Evolutionary conservation across 2,329 filamentous ascomycete species (phyloP), one percentile per base, ranked within the genome.

Genomic region (Chaetomium sp.): DNA sequence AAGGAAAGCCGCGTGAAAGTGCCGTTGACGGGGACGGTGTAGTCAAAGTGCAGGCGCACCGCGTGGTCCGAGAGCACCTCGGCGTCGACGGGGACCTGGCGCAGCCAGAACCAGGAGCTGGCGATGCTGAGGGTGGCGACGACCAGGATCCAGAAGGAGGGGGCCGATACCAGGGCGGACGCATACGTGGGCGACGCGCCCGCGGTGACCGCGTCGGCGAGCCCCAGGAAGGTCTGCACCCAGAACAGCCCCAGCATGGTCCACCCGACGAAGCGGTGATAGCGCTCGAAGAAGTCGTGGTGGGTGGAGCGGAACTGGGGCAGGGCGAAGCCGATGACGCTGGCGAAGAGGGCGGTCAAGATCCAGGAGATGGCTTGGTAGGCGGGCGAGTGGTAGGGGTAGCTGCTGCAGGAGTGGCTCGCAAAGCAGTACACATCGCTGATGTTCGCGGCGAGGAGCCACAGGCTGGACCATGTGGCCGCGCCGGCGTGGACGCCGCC

Each of bases 21-120:
- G 67, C 85, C 82, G 64, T 83, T 80, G 59, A 83, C 80, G 8
- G 87, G 85, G 25, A 83, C 81, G 21, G 84, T 82, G 76, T 90
- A 87, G 72, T 82, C 79, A 71, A 93, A 90, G 73, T 89, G 85
- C 23, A 95, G 83, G 49, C 88, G 85, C 31, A 91, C 79, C 42
- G 90, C 91, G 76, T 93, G 91, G 25, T 82, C 75, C 0, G 91
- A 94, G n/a, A 95, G 85, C 3, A 82, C 78, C 72, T 92, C 87
- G 9, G 88, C 80, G 23, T 83, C 79, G 67, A 94, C 89, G 10
- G 79, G 78, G 63, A 91, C 86, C 69, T 85, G 87, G 62, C 90
- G 86, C 33, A 95, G 84, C 64, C 85, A 83, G 2, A 90, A 74
- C 91, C 91, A 96, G 1, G 91, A 90, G 59, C 89, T 86, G 53